Conservation (phyloP, 306 rosid genomes). For the Citrullus colocynthis region DNA sequence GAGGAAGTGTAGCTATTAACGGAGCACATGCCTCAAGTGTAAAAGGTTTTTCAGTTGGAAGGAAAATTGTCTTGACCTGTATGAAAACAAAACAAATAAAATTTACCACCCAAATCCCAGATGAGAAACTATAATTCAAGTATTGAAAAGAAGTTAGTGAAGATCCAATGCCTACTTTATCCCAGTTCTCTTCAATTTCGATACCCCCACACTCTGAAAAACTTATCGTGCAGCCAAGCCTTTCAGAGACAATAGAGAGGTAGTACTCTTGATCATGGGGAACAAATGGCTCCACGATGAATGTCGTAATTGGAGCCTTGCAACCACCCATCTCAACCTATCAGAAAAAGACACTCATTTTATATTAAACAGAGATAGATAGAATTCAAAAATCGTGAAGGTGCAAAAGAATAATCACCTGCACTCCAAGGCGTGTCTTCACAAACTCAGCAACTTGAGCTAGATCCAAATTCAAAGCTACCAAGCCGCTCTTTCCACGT, state of each 20-base stretch:
- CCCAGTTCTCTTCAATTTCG: slow-evolving; percentile 84
- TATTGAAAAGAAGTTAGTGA: background rate
- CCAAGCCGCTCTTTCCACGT: slow-evolving; percentile 85
- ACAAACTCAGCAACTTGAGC: slow-evolving; percentile 74
- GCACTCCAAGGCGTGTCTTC: slow-evolving; percentile 52
- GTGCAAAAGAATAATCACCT: slow-evolving; percentile 24
- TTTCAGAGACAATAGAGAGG: slow-evolving; percentile 68
- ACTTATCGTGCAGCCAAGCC: slow-evolving; percentile 62
- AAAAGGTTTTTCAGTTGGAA: slow-evolving; percentile 55
- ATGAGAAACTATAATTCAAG: background rate
- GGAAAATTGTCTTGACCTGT: slow-evolving; percentile 64
- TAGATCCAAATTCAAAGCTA: slow-evolving; percentile 55
- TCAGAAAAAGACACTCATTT: slow-evolving; percentile 8
- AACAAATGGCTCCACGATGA: slow-evolving; percentile 79
- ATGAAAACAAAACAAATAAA: background rate
- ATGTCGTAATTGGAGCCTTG: slow-evolving; percentile 76
- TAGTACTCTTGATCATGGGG: slow-evolving; percentile 77
- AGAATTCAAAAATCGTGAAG: background rate
- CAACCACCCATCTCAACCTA: slow-evolving; percentile 91
- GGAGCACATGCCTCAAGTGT: slow-evolving; percentile 65
- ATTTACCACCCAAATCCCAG: background rate
- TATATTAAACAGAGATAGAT: slow-evolving; percentile 10
- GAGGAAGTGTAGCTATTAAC: slow-evolving; percentile 70
- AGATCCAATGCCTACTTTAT: slow-evolving; percentile 32
- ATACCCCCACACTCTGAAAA: slow-evolving; percentile 80